Conservation (phyloP, 176 grass and related monocot genomes). For the Aegilops sharonensis region DNA sequence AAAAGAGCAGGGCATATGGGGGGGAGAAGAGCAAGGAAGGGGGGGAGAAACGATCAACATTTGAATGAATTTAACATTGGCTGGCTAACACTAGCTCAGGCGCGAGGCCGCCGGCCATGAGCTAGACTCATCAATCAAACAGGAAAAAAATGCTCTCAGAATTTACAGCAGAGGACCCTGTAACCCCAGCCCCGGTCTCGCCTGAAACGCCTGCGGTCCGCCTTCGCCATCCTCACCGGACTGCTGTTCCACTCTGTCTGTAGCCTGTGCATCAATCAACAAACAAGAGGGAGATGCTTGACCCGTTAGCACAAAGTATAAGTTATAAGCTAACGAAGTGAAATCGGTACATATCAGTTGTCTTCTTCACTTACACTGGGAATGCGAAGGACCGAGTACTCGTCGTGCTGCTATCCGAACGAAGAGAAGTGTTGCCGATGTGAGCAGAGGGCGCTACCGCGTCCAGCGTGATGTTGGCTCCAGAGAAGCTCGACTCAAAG, state of each 20-base stretch:
- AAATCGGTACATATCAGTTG: not conserved
- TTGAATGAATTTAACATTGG: conserved; percentile 61
- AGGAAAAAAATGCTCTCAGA: conserved; percentile 39
- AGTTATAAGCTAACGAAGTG: no score
- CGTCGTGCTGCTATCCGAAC: conserved; percentile 85
- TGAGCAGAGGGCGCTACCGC: conserved; percentile 49
- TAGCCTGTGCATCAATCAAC: conserved; percentile 46
- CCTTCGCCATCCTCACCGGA: conserved; percentile 86
- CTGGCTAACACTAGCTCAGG: conserved; percentile 28
- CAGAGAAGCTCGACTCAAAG: conserved; percentile 56
- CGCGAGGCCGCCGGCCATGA: conserved; percentile 18
- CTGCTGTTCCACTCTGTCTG: conserved; percentile 89
- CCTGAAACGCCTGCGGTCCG: conserved; percentile 56
- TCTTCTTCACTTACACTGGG: conserved; percentile 72
- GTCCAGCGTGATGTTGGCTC: conserved; percentile 43
- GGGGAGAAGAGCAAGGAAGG: not conserved
- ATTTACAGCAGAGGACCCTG: conserved; percentile 81
- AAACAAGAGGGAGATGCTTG: not conserved
- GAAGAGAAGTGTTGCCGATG: conserved; percentile 84
- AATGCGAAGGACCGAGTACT: conserved; percentile 91
- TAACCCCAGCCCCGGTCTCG: conserved; percentile 58
- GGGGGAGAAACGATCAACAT: conserved; percentile 14
- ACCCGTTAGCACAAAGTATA: not conserved
- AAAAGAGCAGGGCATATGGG: conserved; percentile 39
- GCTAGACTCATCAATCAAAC: conserved; percentile 8